Percentiles rank a stretch among this genome's conserved stretches.
Evolutionary conservation across 2,329 filamentous ascomycete species (phyloP).

Genomic region (Botrytis hyacinthi): DNA sequence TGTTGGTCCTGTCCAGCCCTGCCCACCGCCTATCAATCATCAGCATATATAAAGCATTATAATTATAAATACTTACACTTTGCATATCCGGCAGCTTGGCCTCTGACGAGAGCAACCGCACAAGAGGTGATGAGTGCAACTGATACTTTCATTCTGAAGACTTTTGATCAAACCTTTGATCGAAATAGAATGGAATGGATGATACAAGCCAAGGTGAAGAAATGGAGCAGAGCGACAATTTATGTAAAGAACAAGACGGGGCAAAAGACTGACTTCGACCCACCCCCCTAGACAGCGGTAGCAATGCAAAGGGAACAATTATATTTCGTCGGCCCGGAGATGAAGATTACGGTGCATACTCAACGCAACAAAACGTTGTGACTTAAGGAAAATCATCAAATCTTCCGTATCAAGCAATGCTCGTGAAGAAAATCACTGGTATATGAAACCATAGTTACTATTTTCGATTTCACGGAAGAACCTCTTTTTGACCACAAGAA

Average conservation of each 20-base stretch:
- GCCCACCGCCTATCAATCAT: constrained; percentile 13
- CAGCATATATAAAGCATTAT: not conserved
- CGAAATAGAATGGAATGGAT: not conserved
- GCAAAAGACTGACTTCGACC: not conserved
- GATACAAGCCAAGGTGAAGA: not conserved
- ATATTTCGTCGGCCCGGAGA: not conserved
- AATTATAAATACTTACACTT: constrained; percentile 1
- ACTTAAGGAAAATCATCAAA: constrained; percentile 13
- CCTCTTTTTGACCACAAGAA: not conserved
- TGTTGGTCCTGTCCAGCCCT: constrained; percentile 7
- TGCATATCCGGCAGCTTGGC: constrained; percentile 3
- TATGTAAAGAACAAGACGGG: constrained; percentile 1
- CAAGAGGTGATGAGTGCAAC: constrained; percentile 2
- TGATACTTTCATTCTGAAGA: constrained; percentile 9
- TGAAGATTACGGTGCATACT: too few species aligned
- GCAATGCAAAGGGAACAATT: not conserved
- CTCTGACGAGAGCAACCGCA: constrained; percentile 7
- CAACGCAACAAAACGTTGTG: not conserved
- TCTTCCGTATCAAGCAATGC: not conserved
- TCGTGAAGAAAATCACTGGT: not conserved
- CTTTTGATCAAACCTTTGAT: not conserved
- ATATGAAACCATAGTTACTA: not conserved
- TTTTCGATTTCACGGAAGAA: not conserved
- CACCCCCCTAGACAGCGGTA: too few species aligned
- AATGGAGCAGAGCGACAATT: not conserved